A percentile compares a stretch with the other conserved stretches of the same genome.
Evolutionary conservation across 2,329 filamentous ascomycete genomes (phyloP).

Genomic region (Fulvia fulva): DNA sequence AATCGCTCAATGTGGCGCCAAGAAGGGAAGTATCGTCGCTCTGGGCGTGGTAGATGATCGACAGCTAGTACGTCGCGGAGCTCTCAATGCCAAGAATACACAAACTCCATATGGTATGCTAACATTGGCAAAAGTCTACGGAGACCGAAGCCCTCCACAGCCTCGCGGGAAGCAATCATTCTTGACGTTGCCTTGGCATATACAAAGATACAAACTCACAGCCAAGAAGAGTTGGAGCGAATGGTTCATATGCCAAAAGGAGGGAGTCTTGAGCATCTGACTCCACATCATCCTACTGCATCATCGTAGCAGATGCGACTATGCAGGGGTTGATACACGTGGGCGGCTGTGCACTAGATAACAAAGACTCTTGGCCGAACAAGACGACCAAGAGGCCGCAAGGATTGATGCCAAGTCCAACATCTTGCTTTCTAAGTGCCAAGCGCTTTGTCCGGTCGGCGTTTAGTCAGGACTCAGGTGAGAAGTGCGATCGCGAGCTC

Average conservation of each 20-base stretch:
- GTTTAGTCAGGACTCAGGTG: neutral
- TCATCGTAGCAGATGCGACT: neutral
- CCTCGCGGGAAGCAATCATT: neutral
- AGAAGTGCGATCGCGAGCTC: neutral
- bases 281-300: neutral
- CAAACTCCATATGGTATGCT: too few relatives aligned
- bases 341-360: neutral
- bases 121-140: neutral
- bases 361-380: neutral
- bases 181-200: neutral
- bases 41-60: neutral
- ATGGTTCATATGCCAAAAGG: neutral
- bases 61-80: neutral
- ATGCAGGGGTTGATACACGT: neutral
- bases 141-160: neutral
- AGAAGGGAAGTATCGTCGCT: neutral
- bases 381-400: neutral
- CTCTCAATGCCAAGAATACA: neutral
- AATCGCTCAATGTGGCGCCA: neutral
- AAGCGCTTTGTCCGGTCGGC: neutral
- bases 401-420: neutral
- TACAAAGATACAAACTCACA: neutral
- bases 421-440: neutral
- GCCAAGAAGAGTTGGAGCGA: neutral
- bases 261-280: too few relatives aligned